Evolutionary conservation across 192 early-diverging fungal species (phyloP).

Genomic region (Backusella parvicylindrica): DNA sequence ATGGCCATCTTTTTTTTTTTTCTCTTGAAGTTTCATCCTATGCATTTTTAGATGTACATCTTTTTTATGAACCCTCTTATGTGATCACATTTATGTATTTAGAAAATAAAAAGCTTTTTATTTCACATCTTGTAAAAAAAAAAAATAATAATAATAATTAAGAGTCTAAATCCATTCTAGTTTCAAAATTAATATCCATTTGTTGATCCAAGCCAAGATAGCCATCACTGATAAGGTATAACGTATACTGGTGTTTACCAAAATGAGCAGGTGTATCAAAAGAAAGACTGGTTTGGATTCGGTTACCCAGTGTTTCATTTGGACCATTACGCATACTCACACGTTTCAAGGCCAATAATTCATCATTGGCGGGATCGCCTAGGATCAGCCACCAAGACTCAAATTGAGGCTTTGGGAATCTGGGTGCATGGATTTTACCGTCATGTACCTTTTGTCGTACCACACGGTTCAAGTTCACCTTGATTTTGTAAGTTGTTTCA

Average conservation of each 20-base stretch:
- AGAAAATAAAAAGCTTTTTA: slow-evolving; percentile 8
- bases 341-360: slow-evolving; percentile 79
- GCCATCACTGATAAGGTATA: slow-evolving; percentile 92
- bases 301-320: slow-evolving; percentile 38
- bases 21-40: not conserved
- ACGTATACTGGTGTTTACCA: slow-evolving; percentile 59
- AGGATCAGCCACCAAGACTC: slow-evolving; percentile 94
- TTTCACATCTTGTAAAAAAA: slow-evolving; percentile 9
- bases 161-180: slow-evolving; percentile 13
- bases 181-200: slow-evolving; percentile 61
- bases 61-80: slow-evolving; percentile 4
- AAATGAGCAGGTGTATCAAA: slow-evolving; percentile 63
- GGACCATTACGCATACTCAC: slow-evolving; percentile 60
- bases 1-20: not conserved
- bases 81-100: slow-evolving; percentile 7
- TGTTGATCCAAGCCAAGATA: slow-evolving; percentile 96
- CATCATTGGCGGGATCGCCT: slow-evolving; percentile 58
- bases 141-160: not conserved
- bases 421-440: slow-evolving; percentile 72
- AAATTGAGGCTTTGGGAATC: slow-evolving; percentile 89
- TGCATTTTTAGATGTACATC: slow-evolving; percentile 7
- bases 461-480: slow-evolving; percentile 15
- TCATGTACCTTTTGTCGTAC: slow-evolving; percentile 32
- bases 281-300: slow-evolving; percentile 47
- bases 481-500: slow-evolving; percentile 21